phyloP scores from a whole-genome alignment of 371 early-diverging fungal genomes.

The Coemansia sp. region DNA sequence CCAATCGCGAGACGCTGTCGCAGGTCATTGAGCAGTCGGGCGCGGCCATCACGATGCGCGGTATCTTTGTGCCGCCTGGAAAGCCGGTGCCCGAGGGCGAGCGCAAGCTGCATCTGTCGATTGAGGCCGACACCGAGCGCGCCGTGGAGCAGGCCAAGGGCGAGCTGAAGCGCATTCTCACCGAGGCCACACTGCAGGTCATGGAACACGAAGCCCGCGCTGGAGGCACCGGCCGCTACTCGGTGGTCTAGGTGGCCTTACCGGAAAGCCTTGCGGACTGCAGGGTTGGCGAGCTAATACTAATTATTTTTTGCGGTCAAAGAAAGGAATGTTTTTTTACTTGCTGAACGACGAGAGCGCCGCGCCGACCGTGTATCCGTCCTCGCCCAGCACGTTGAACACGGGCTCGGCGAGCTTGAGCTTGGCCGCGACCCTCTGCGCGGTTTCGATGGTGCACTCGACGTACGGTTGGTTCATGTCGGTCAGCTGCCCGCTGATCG shows the following conservation, averaged over 20 bases:
- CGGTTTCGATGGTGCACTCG: slow-evolving; percentile 25
- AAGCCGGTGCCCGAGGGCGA: slow-evolving; percentile 69
- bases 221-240: slow-evolving; percentile 47
- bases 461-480: slow-evolving; percentile 49
- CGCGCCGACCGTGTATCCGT: slow-evolving; percentile 45
- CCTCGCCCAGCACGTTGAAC: slow-evolving; percentile 41
- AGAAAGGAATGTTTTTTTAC: neutral
- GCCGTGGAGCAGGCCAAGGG: slow-evolving; percentile 88
- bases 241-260: slow-evolving; percentile 23
- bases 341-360: slow-evolving; percentile 37
- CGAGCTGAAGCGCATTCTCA: slow-evolving; percentile 88
- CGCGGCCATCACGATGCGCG: slow-evolving; percentile 93
- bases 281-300: too few relatives aligned
- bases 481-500: slow-evolving; percentile 45
- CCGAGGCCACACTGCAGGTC: slow-evolving; percentile 73
- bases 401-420: slow-evolving; percentile 10
- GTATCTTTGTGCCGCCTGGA: slow-evolving; percentile 83
- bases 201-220: slow-evolving; percentile 68
- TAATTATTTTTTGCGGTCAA: neutral
- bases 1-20: slow-evolving; percentile 90
- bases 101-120: slow-evolving; percentile 89
- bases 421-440: slow-evolving; percentile 3
- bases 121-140: slow-evolving; percentile 90
- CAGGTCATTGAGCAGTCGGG: slow-evolving; percentile 89
- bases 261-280: too few relatives aligned